A percentile compares a stretch with the other conserved stretches of the same genome.
These are phyloP conservation scores for Apiotrichum domesticum DNA, from an alignment of 1,284 basidiomycete genomes.

Conservation along the genomic window DNA sequence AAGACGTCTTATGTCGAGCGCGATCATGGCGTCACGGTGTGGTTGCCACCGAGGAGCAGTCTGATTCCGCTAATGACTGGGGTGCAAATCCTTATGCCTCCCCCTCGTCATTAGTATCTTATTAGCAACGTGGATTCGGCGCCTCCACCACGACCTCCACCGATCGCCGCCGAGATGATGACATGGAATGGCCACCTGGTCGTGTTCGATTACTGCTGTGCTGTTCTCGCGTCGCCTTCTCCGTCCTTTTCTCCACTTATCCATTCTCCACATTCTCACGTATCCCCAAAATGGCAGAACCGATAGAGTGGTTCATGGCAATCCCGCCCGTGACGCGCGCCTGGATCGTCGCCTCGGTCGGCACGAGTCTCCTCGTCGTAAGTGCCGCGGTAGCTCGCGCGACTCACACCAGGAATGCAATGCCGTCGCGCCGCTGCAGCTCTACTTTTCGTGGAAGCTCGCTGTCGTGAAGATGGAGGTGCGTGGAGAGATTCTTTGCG, in stretches of 20 bases:
- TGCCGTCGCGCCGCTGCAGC: slow-evolving; percentile 76
- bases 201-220: slow-evolving; percentile 23
- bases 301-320: slow-evolving; percentile 61
- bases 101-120: no score
- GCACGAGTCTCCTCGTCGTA: slow-evolving; percentile 77
- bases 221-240: no score
- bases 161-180: no score
- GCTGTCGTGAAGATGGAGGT: slow-evolving; percentile 77
- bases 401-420: slow-evolving; percentile 69
- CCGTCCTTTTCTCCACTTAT: neutral
- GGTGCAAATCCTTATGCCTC: no score
- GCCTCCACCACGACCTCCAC: no score
- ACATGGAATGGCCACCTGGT: no score
- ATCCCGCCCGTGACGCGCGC: slow-evolving; percentile 81
- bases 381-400: slow-evolving; percentile 35
- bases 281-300: slow-evolving; percentile 24
- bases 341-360: slow-evolving; percentile 71
- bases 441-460: slow-evolving; percentile 84
- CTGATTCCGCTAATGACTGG: neutral
- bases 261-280: neutral
- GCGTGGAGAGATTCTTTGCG: slow-evolving; percentile 7
- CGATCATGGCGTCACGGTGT: neutral
- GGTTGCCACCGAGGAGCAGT: neutral
- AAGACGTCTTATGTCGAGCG: neutral
- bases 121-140: no score